Conservation (phyloP, 139 green algal genomes). For the Protoeuglena noctilucae region DNA sequence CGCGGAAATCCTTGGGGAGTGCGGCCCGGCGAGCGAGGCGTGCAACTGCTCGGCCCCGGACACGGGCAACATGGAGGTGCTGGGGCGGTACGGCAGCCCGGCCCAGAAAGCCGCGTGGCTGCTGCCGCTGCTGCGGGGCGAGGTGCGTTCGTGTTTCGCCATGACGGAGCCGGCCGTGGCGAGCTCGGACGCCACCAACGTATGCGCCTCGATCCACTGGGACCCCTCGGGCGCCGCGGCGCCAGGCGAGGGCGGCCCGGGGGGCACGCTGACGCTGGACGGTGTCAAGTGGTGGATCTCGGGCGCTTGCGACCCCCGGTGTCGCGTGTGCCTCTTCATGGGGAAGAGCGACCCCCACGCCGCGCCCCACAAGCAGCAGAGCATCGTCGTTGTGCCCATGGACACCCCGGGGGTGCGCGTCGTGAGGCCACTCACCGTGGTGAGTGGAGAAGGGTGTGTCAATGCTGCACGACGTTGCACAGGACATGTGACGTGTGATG, state of each 20-base stretch:
- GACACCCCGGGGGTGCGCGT: slow-evolving; percentile 47
- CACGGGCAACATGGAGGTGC: slow-evolving; percentile 98
- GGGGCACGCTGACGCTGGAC: slow-evolving; percentile 20
- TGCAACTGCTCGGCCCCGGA: slow-evolving; percentile 98
- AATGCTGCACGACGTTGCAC: too few relatives aligned
- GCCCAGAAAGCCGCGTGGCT: slow-evolving; percentile 81
- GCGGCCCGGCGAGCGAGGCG: slow-evolving; percentile 66
- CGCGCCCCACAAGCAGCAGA: slow-evolving; percentile 65
- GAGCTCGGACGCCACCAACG: slow-evolving; percentile 92
- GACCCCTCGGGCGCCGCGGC: neutral
- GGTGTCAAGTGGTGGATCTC: slow-evolving; percentile 96
- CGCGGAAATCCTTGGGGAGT: slow-evolving; percentile 47
- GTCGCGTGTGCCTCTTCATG: slow-evolving; percentile 78
- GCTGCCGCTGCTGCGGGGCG: slow-evolving; percentile 73
- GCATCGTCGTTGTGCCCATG: slow-evolving; percentile 87
- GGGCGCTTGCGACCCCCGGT: slow-evolving; percentile 65
- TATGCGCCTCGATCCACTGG: slow-evolving; percentile 36
- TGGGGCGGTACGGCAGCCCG: slow-evolving; percentile 52
- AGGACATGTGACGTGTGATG: too few relatives aligned
- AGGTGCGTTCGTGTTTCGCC: slow-evolving; percentile 82
- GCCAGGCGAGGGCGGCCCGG: neutral
- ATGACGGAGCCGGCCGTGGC: slow-evolving; percentile 98
- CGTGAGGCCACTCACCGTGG: slow-evolving; percentile 18
- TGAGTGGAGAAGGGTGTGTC: slow-evolving; percentile 24
- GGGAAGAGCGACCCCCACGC: slow-evolving; percentile 54